Conservation (phyloP, 495 filamentous ascomycete species). For the Neurospora terricola region DNA sequence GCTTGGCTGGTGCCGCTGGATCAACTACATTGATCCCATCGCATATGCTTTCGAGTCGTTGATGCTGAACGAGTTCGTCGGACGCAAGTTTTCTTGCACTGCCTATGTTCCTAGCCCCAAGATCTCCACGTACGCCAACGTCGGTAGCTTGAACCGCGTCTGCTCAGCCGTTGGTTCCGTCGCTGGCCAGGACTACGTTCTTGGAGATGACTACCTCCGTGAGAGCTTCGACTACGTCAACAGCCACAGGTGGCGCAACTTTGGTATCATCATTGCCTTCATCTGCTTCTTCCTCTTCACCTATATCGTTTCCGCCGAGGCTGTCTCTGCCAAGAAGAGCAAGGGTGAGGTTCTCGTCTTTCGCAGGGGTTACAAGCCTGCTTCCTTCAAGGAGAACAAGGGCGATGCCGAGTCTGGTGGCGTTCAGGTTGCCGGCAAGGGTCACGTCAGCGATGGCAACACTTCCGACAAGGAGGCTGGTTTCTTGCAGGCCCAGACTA, state of each 20-base stretch:
- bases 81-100: conserved; percentile 53
- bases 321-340: conserved; percentile 64
- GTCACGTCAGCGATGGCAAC: conserved; percentile 34
- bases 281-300: conserved; percentile 52
- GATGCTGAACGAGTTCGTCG: conserved; percentile 83
- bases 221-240: conserved; percentile 50
- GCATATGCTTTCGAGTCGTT: conserved; percentile 79
- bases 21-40: conserved; percentile 79
- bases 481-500: conserved; percentile 45
- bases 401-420: conserved; percentile 44
- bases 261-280: conserved; percentile 71
- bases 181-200: conserved; percentile 40
- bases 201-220: conserved; percentile 62
- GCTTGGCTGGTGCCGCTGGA: conserved; percentile 77
- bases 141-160: conserved; percentile 32
- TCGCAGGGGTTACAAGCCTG: conserved; percentile 61
- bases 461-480: conserved; percentile 34
- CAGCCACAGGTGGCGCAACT: conserved; percentile 65
- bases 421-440: conserved; percentile 29
- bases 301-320: conserved; percentile 67
- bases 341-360: conserved; percentile 89
- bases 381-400: conserved; percentile 45
- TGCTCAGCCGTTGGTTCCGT: conserved; percentile 56
- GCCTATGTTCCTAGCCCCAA: conserved; percentile 46
- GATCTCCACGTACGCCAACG: conserved; percentile 35